Conservation (phyloP, 129 eudicot species). For the Ambrosia artemisiifolia region DNA sequence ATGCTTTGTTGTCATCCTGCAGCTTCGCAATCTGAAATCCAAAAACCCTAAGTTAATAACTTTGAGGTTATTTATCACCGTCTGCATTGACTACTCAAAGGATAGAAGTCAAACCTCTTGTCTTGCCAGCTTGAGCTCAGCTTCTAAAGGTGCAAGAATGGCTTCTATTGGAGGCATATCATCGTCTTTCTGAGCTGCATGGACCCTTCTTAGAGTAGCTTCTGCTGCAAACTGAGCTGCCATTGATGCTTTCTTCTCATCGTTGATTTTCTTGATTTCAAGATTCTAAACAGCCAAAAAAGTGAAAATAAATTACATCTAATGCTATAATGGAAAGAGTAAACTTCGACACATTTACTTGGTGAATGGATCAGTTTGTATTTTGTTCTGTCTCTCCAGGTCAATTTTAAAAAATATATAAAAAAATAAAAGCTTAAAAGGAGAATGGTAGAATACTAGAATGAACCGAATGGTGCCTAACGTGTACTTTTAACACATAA, state of each 20-base stretch:
- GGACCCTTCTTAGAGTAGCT: conserved; percentile 88
- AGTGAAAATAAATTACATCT: not conserved
- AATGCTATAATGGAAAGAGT: conserved; percentile 1
- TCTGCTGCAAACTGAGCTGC: conserved; percentile 97
- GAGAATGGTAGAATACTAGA: not conserved
- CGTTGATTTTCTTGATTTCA: conserved; percentile 89
- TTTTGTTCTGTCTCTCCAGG: not conserved
- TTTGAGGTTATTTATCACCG: not conserved
- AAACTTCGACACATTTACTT: not conserved
- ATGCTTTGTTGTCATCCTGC: conserved; percentile 91
- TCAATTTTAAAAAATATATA: no score
- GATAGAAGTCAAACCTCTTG: conserved; percentile 68
- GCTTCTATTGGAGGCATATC: conserved; percentile 98
- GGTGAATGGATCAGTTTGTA: not conserved
- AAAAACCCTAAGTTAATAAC: conserved; percentile 12
- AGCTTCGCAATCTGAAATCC: conserved; percentile 75
- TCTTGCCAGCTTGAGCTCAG: conserved; percentile 89
- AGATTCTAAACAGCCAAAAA: conserved; percentile 55
- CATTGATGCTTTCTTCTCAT: conserved; percentile 96
- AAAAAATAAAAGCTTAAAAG: no score
- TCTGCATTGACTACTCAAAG: conserved; percentile 11
- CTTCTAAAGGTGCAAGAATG: conserved; percentile 86
- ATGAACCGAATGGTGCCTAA: not conserved
- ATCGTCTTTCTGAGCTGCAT: conserved; percentile 93
- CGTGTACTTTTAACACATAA: not conserved